Evolutionary conservation across 2,329 filamentous ascomycete genomes (phyloP), one percentile per base, ranked within the genome.

Genomic region (Phaeosphaeriaceae sp.): DNA sequence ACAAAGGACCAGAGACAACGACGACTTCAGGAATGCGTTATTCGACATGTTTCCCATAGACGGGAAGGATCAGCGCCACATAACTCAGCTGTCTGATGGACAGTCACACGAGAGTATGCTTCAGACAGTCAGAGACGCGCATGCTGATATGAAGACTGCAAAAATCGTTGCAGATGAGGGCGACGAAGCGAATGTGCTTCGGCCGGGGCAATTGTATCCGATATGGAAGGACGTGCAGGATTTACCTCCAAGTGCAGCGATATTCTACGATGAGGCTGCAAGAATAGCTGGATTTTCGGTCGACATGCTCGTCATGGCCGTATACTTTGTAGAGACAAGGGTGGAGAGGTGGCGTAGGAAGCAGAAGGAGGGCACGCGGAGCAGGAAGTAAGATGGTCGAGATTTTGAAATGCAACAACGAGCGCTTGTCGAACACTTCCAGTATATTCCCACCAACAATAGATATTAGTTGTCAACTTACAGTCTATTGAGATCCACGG

Each of bases 241-340:
- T 25, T 70, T 88, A 25, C 75, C 80, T 17, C 75, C 78, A 5
- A 66, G 67, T 15, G 82, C 80, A 19, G 81, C 73, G 52, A 56
- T 69, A 0, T 85, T 89, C 56, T 85, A 85, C 64, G 77, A 84
- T 57, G 75, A 80, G 48, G 83, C 80, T 11, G 84, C 85, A 10
- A 78, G 77, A 58, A 68, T 84, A 17, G 80, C 80, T 7, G 86
- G 83, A 7, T 65, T 86, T 33, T 81, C 81, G 11, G 59, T 87
- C 47, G 74, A 81, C 24, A 82, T 80, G 36, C 73, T 88, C 45
- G 68, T 86, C 15, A 76, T 74, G 54, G 83, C 81, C 17, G 84
- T 88, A 0, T 80, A 78, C 47, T 74, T 79, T 36, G 78, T 81
- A 0, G 86, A 89, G 53, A 68, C 60, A 25, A 70, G 60, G 48